Evolutionary conservation across 495 filamentous ascomycete species (phyloP), one percentile per base, ranked within the genome.

Genomic region (Xylaria scruposa): DNA sequence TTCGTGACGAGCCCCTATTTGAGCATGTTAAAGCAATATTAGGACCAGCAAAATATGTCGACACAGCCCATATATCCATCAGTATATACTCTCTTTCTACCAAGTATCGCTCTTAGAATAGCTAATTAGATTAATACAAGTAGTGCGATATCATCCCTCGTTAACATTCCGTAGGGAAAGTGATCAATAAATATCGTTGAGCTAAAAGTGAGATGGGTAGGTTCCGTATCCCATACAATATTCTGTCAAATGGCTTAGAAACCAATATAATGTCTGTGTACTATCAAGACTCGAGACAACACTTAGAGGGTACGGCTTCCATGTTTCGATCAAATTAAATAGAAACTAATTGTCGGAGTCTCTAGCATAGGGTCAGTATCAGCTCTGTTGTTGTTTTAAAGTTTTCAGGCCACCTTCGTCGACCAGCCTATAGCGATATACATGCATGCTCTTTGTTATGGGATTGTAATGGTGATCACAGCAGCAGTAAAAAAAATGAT

Each of bases 21-120:
- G 15, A 79, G 70, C 24, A 75, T 49, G 44, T 79, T 76, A n/a
- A 77, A 64, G 65, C 74, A 80, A 49, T n/a, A n/a, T n/a, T 78
- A 72, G 38, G 78, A 60, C 40, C 74, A 72, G 72, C 77, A 76
- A 58, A 76, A 76, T 19, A 74, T 47, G 61, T 77, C 76, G 26
- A 78, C 26, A 49, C 73, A 56, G 31, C 61, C 75, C 62, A 79
- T 76, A 56, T 78, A 79, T 0, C 76, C 78, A 58, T 80, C n/a
- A 21, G n/a, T 38, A 38, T 74, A 44, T 75, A 74, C 62, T 79
- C 76, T 59, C 78, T 81, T 42, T 77, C 78, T 10, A 79, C 67
- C 68, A 24, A 13, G 77, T 68, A 26, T 81, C 67, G 59, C 77
- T 73, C 13, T 66, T 29, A 1, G 74, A 62, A 13, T 78, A 59